Evolutionary conservation across 331 rosid species (phyloP), one percentile per base, ranked within the genome.

Genomic region (Rhamnella rubrinervis): DNA sequence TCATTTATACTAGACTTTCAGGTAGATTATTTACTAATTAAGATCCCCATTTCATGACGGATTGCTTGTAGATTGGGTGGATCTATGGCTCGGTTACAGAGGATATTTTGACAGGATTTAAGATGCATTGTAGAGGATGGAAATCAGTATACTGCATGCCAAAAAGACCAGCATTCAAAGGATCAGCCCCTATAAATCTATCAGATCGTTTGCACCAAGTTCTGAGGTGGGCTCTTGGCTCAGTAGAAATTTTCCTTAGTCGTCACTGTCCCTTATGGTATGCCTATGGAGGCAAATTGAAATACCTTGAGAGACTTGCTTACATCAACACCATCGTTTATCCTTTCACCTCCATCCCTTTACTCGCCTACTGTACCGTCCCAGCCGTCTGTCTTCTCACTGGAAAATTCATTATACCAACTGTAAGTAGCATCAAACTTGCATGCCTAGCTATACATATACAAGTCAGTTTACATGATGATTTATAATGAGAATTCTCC

Each of bases 121-220:
- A 87, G 85, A 91, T 95, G 96, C 97, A 95, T 74, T 95, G 97
- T 10, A 87, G 93, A 84, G 99, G 99, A 75, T 95, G 99, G 96
- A 95, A 87, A 77, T 91, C 99, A 35, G 88, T 88, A 65, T 95
- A 89, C 81, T 95, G 99, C 87, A 89, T 86, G 85, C 97, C 97
- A 28, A 79, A 86, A 57, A 83, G 95, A 76, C 83, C 87, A 23
- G 96, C 97, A 71, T 95, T 95, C 81, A 95, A 87, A 81, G 96
- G 99, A 55, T 91, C 91, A 52, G 96, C 97, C 55, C 96, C 93
- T 14, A 77, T 91, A 71, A 95, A 95, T 81, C 83, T 91, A 60
- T 89, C 96, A 25, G 96, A 95, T 67, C 81, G 95, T 63, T 80
- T 95, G 80, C 88, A 83, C 78, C 96, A 95, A 83, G 91, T 89